A percentile compares a stretch with the other conserved stretches of the same genome.
Evolutionary conservation across 768 basidiomycete species (phyloP).

Genomic region (Phylloporus scabripes): DNA sequence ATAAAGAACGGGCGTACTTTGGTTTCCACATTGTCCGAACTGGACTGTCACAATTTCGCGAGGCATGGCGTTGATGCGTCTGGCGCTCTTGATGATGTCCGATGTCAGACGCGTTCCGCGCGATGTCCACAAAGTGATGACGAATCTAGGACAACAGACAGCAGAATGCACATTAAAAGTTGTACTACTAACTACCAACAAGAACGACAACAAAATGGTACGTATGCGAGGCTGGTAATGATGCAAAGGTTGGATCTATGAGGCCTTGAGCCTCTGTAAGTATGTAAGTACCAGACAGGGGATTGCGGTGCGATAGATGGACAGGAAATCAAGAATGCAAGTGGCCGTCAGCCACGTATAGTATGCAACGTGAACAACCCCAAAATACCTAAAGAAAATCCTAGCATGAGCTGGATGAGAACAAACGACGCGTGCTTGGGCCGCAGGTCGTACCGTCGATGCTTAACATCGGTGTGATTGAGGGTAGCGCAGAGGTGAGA

Average conservation of each 20-base stretch:
- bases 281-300: slow-evolving; percentile 20
- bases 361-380: slow-evolving; percentile 15
- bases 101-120: neutral
- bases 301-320: slow-evolving; percentile 13
- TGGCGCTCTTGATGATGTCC: neutral
- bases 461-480: slow-evolving; percentile 21
- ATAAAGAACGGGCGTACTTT: slow-evolving; percentile 48
- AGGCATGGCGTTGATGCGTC: slow-evolving; percentile 45
- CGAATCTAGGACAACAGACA: slow-evolving; percentile 1
- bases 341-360: slow-evolving; percentile 29
- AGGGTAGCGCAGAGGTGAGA: slow-evolving; percentile 17
- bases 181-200: slow-evolving; percentile 12
- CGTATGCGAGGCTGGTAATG: slow-evolving; percentile 21
- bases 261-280: slow-evolving; percentile 34
- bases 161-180: slow-evolving; percentile 17
- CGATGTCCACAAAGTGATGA: neutral
- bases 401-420: slow-evolving; percentile 2
- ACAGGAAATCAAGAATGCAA: slow-evolving; percentile 11
- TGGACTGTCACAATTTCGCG: slow-evolving; percentile 81
- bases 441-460: slow-evolving; percentile 12
- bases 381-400: slow-evolving; percentile 7
- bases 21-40: slow-evolving; percentile 90
- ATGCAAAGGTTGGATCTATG: slow-evolving; percentile 18
- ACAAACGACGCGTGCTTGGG: slow-evolving; percentile 3
- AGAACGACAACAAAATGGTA: slow-evolving; percentile 18